Evolutionary conservation across 805 yeast genomes (phyloP), one percentile per base, ranked within the genome.

Genomic region (Soucietia sequanensis): DNA sequence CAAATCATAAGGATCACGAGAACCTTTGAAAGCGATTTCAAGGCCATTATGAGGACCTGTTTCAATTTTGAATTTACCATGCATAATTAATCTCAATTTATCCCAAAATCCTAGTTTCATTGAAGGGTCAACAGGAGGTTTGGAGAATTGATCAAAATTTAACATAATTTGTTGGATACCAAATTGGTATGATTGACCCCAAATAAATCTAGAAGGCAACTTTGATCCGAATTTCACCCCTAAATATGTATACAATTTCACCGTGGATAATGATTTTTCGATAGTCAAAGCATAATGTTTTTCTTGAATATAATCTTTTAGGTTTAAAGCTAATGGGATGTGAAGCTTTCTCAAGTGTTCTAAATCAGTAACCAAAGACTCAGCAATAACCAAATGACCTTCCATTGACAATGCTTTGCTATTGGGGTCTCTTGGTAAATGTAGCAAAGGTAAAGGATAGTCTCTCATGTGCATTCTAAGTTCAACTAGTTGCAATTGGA

Each of bases 21-120:
- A 77, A 1, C 95, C 93, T 51, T 86, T 84, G 48, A 83, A 65
- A 2, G 78, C 70, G 5, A 83, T 71, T 37, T 78, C 75, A 28
- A 84, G 65, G 13, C 69, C 66, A 9, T 78, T 50, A 1, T 72
- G 63, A 15, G 75, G 57, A 2, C 60, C 59, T 70, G 85, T 75
- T 11, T 60, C 52, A 36, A 88, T 68, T 2, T 56, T 58, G 34
- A 81, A 59, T 13, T 76, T 72, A 0, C 95, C 95, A 62, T 90
- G 97, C 47, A 88, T 63, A 11, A 83, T 68, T 19, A 80, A 70
- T 32, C 96, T 65, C 18, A 88, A 59, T 54, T 89, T 91, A 58
- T 90, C 98, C 98, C 98, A 90, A 46, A 89, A 81, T 0, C 98
- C 98, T 10, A 88, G 62, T 46, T 83, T 84, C 3, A 78, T 74